Conservation (phyloP, 371 early-diverging fungal species). For the Mortierella sp. region DNA sequence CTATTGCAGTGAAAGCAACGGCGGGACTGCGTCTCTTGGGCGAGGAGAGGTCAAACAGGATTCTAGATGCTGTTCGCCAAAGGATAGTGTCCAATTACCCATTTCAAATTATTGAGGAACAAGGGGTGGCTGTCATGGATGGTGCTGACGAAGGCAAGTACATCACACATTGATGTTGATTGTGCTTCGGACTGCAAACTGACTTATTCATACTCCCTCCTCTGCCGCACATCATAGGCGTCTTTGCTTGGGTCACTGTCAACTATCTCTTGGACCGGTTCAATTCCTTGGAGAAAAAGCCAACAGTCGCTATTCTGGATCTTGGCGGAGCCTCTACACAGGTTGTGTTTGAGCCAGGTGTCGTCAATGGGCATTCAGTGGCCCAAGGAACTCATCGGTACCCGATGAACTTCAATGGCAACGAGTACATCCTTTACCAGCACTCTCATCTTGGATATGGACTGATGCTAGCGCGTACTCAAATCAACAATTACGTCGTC, state of each 20-base stretch:
- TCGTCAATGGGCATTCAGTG: slow-evolving; percentile 62
- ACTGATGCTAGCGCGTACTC: slow-evolving; percentile 87
- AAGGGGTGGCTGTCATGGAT: slow-evolving; percentile 91
- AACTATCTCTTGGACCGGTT: slow-evolving; percentile 85
- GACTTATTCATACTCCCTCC: no score
- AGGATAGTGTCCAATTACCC: slow-evolving; percentile 79
- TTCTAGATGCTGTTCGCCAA: slow-evolving; percentile 76
- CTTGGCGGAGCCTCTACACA: slow-evolving; percentile 97
- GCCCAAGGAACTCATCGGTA: slow-evolving; percentile 77
- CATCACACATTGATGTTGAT: not conserved
- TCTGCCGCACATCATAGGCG: slow-evolving; percentile 58
- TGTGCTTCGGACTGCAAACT: not conserved
- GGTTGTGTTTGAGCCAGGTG: slow-evolving; percentile 92
- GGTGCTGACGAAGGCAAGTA: slow-evolving; percentile 89
- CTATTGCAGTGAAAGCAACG: slow-evolving; percentile 95
- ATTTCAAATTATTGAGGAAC: slow-evolving; percentile 75
- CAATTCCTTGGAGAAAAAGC: slow-evolving; percentile 55
- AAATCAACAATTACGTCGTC: slow-evolving; percentile 65
- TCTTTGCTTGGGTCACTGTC: slow-evolving; percentile 98
- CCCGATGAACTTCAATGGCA: slow-evolving; percentile 75
- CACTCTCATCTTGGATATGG: slow-evolving; percentile 95
- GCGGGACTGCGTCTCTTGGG: slow-evolving; percentile 91
- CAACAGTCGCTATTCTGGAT: slow-evolving; percentile 93
- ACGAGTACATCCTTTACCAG: slow-evolving; percentile 86
- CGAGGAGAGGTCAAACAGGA: slow-evolving; percentile 70